phyloP scores from a whole-genome alignment of 164 flowering plant species.

The Annona squamosa region DNA sequence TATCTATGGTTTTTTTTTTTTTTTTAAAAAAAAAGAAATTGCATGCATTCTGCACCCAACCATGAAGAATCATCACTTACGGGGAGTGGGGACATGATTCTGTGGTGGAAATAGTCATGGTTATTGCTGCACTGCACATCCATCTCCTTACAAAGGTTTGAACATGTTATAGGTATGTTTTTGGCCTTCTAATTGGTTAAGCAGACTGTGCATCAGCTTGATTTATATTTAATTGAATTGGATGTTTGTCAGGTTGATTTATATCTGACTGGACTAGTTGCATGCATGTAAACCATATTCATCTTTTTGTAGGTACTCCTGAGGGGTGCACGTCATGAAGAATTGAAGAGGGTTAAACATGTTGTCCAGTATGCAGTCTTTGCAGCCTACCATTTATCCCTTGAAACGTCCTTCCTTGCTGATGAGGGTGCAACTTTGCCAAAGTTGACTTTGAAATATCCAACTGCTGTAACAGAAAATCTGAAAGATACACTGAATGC shows the following conservation, averaged over 20 bases:
- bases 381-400: conserved; percentile 90
- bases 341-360: conserved; percentile 75
- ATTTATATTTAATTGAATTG: no score
- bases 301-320: conserved; percentile 54
- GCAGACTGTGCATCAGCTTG: neutral
- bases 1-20: no score
- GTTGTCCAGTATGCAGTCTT: conserved; percentile 84
- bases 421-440: conserved; percentile 94
- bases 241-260: neutral
- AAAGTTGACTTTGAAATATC: conserved; percentile 24
- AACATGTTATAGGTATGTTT: no score
- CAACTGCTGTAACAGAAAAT: conserved; percentile 34
- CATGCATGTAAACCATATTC: neutral
- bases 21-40: neutral
- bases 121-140: neutral
- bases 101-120: neutral
- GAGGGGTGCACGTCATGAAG: conserved; percentile 58
- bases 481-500: conserved; percentile 22
- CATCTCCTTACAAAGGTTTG: neutral
- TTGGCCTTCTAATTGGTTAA: neutral
- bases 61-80: neutral
- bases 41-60: neutral
- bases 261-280: neutral
- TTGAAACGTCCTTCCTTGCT: conserved; percentile 89
- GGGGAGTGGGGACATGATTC: neutral